Base-by-base conservation (phyloP, 2,329 filamentous ascomycete species). In the Pezicula radicicola region DNA sequence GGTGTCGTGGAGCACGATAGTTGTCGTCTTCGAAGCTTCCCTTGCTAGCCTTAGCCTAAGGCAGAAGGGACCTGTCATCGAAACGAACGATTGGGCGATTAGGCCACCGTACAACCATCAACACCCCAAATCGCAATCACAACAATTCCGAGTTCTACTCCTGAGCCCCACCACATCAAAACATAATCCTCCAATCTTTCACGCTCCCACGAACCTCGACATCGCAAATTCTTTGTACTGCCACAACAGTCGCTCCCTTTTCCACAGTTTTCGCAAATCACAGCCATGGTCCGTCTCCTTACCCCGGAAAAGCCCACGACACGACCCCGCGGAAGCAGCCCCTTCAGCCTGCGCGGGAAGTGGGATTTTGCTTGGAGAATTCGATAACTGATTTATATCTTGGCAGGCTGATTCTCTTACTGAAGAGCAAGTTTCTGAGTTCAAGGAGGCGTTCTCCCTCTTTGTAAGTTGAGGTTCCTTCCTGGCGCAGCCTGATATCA, bases 401-500 rank as follows among this genome's bases (percentile, higher is more conserved):
- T 44, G 60, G 53, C 72, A 97, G 93, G 93, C 93, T 74, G 94
- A 99, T 74, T 93, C 93, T 75, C 88, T 99, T 70, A 97, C 94
- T 67, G 94, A 99, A 83, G 94, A 99, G 80, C 94, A 99, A 84
- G 94, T 99, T 73, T 97, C 94, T 72, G 94, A 99, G 81, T 99
- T 97, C 83, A 99, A 97, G 89, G 94, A 99, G 81, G 94, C 94
- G 51, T 99, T 99, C 80, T 99, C 94, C 73, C 90, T 99, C 63
- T 99, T 99, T 77, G 94, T 99, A 87, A 87, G 94, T 86, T 50
- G 37, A 51, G 55, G 42, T 41, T 50, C 33, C 48, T 21, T 13
- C 25, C 28, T 33, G 46, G 25, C 46, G 56, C 51, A 57, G 54
- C 60, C 57, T 45, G 52, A 56, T 41, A 49, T 28, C 28, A 25